phyloP scores from a whole-genome alignment of 2,329 filamentous ascomycete genomes.

The Metarhizium brunneum region DNA sequence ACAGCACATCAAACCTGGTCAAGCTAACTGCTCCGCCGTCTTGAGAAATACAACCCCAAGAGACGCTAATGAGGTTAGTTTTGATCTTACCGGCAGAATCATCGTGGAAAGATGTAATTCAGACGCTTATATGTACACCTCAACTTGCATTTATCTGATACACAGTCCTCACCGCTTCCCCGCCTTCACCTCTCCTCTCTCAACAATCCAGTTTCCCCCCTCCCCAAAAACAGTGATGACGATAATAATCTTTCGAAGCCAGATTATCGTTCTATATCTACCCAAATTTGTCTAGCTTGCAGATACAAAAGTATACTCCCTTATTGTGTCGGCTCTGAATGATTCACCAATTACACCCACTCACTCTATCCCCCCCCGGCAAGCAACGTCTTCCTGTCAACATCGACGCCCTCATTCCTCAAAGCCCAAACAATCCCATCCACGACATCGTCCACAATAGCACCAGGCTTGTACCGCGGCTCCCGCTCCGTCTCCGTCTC shows the following conservation, averaged over 20 bases:
- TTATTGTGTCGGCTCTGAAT: neutral
- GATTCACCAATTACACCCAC: neutral
- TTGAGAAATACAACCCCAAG: no score
- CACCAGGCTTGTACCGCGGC: slow-evolving; percentile 53
- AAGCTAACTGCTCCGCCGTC: no score
- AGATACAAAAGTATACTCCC: neutral
- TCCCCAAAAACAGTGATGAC: neutral
- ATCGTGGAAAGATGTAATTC: no score
- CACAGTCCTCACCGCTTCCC: neutral
- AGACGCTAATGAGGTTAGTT: no score
- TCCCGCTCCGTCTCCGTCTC: slow-evolving; percentile 27
- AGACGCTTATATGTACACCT: slow-evolving; percentile 9
- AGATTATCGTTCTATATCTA: neutral
- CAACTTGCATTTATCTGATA: neutral
- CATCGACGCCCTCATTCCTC: slow-evolving; percentile 38
- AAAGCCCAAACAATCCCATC: slow-evolving; percentile 72
- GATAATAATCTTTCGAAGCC: neutral
- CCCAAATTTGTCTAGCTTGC: neutral
- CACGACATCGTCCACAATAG: slow-evolving; percentile 64
- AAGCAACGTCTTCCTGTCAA: neutral
- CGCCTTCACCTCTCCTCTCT: neutral
- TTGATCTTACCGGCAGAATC: no score
- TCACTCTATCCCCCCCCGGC: neutral
- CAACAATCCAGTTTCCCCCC: neutral
- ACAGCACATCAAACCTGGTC: no score